Percentiles rank a stretch among this genome's conserved stretches.
Evolutionary conservation across 1,284 basidiomycete genomes (phyloP).

Genomic region (Sanghuangporus weigelae): DNA sequence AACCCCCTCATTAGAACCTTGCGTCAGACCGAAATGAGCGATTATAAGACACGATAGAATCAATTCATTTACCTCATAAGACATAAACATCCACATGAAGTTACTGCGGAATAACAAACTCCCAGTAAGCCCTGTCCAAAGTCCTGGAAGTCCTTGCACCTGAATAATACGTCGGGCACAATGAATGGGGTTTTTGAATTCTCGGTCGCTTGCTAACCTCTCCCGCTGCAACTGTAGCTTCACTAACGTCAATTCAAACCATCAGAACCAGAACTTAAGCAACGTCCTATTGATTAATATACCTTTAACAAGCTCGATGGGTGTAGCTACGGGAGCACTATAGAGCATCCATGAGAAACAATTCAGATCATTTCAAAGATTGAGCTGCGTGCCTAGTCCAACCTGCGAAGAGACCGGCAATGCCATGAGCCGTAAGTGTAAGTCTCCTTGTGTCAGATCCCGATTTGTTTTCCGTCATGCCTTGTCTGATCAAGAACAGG

Average conservation of each 20-base stretch:
- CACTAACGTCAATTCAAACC: slow-evolving; percentile 33
- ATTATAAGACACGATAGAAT: slow-evolving; percentile 2
- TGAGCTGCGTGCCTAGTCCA: slow-evolving; percentile 51
- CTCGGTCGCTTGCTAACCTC: slow-evolving; percentile 45
- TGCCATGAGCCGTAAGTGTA: slow-evolving; percentile 53
- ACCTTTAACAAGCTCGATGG: slow-evolving; percentile 72
- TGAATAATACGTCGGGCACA: slow-evolving; percentile 51
- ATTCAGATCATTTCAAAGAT: not conserved
- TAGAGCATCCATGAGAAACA: not conserved
- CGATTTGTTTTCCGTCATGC: slow-evolving; percentile 48
- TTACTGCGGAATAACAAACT: slow-evolving; percentile 58
- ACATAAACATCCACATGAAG: slow-evolving; percentile 67
- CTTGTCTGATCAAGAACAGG: slow-evolving; percentile 49
- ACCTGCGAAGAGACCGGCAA: slow-evolving; percentile 73
- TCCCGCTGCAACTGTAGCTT: slow-evolving; percentile 75
- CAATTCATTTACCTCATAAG: slow-evolving; percentile 44
- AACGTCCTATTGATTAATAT: slow-evolving; percentile 7
- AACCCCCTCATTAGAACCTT: slow-evolving; percentile 58
- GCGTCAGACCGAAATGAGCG: slow-evolving; percentile 13
- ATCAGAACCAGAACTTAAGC: not conserved
- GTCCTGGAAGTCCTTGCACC: slow-evolving; percentile 49
- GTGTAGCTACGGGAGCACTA: slow-evolving; percentile 63
- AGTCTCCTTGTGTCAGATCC: slow-evolving; percentile 37
- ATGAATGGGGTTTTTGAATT: slow-evolving; percentile 62
- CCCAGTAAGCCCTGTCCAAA: slow-evolving; percentile 63